Evolutionary conservation across 768 basidiomycete genomes (phyloP).

Genomic region (Tricholoma flavovirens): DNA sequence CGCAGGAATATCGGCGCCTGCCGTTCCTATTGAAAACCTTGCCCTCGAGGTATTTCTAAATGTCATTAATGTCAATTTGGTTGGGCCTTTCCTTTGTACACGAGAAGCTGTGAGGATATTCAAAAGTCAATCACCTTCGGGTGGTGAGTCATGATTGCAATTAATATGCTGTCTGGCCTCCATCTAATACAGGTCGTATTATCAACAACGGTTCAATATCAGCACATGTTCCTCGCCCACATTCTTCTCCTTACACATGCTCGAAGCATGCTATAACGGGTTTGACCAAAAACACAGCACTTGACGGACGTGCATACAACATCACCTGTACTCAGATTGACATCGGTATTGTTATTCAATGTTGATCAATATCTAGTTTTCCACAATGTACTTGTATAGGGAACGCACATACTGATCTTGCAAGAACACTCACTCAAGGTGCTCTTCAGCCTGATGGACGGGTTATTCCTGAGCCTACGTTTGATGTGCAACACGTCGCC

Average conservation of each 20-base stretch:
- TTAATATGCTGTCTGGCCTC: not conserved
- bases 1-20: constrained; percentile 55
- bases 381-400: constrained; percentile 30
- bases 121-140: constrained; percentile 66
- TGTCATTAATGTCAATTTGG: constrained; percentile 67
- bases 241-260: constrained; percentile 59
- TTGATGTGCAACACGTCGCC: constrained; percentile 70
- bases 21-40: constrained; percentile 52
- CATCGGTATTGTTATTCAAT: constrained; percentile 48
- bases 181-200: constrained; percentile 47
- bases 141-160: constrained; percentile 39
- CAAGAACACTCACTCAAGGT: constrained; percentile 39
- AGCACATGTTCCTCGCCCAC: constrained; percentile 64
- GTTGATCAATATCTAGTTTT: not conserved
- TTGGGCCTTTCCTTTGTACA: constrained; percentile 71
- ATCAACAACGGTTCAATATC: constrained; percentile 85
- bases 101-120: constrained; percentile 69
- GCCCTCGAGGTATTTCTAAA: constrained; percentile 56
- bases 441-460: constrained; percentile 67
- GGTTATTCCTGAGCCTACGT: constrained; percentile 50
- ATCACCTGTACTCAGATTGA: constrained; percentile 82
- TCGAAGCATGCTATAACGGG: constrained; percentile 81
- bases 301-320: constrained; percentile 69
- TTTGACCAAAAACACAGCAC: constrained; percentile 66
- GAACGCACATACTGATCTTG: constrained; percentile 66